Percentiles rank a stretch among this genome's conserved stretches.
phyloP scores from a whole-genome alignment of 1,284 basidiomycete genomes.

The Pseudozyma sp. region DNA sequence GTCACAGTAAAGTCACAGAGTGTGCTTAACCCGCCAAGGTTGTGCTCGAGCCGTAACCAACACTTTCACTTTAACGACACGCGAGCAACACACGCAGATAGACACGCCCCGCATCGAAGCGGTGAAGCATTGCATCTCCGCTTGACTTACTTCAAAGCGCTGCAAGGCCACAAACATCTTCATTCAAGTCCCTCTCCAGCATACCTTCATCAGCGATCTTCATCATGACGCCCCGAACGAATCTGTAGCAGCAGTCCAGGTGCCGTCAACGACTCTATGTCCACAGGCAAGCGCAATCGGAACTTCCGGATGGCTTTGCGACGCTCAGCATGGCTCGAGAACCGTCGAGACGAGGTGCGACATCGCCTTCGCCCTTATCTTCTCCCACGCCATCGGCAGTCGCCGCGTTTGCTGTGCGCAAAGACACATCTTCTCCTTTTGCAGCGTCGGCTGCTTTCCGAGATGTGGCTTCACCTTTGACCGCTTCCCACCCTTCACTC shows the following conservation, averaged over 20 bases:
- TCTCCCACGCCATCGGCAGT: constrained; percentile 29
- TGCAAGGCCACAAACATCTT: no score
- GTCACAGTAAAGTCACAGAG: no score
- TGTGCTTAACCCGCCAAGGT: no score
- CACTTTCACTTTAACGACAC: no score
- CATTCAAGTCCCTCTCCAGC: no score
- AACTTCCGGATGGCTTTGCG: neutral
- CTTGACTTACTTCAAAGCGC: no score
- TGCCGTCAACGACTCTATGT: neutral
- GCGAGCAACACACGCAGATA: no score
- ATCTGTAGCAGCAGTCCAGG: neutral
- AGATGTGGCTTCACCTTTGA: constrained; percentile 28
- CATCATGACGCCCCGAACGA: neutral
- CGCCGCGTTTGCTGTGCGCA: constrained; percentile 25
- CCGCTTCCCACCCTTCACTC: constrained; percentile 39
- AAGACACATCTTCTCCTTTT: constrained; percentile 20
- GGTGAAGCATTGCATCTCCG: no score
- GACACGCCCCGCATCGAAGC: no score
- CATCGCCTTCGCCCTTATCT: constrained; percentile 34
- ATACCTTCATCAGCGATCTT: no score
- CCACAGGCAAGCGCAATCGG: neutral
- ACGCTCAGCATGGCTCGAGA: constrained; percentile 24
- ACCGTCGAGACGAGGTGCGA: constrained; percentile 20
- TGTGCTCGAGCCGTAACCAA: no score
- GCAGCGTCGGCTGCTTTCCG: constrained; percentile 25